phyloP scores from a whole-genome alignment of 2,329 filamentous ascomycete species.

The Fusarium nisikadoi region DNA sequence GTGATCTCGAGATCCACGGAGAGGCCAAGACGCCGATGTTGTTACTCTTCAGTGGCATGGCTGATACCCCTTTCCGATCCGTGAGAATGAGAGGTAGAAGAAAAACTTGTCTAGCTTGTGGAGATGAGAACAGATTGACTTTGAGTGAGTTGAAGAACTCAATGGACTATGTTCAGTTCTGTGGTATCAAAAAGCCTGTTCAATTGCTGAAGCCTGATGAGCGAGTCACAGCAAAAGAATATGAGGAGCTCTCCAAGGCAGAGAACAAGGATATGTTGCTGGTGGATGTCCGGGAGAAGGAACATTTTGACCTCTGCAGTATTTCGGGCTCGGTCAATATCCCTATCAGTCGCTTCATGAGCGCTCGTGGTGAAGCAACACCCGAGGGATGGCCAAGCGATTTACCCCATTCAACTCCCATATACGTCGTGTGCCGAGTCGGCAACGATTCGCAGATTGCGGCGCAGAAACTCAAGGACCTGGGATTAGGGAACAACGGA shows the following conservation, averaged over 20 bases:
- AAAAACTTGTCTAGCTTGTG: conserved; percentile 81
- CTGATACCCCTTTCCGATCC: conserved; percentile 70
- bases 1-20: conserved; percentile 36
- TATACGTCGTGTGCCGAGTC: conserved; percentile 78
- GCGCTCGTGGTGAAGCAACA: conserved; percentile 51
- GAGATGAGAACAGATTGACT: conserved; percentile 67
- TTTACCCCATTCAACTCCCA: conserved; percentile 58
- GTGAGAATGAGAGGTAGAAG: conserved; percentile 78
- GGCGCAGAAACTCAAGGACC: conserved; percentile 71
- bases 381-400: conserved; percentile 54
- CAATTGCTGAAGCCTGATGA: conserved; percentile 70
- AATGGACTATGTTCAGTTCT: conserved; percentile 88
- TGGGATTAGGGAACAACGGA: conserved; percentile 63
- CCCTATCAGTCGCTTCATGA: conserved; percentile 67
- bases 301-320: conserved; percentile 84
- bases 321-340: conserved; percentile 81
- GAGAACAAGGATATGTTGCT: conserved; percentile 62
- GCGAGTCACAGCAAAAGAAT: conserved; percentile 73
- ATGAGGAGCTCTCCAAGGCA: conserved; percentile 52
- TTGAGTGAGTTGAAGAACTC: conserved; percentile 69
- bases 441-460: conserved; percentile 84
- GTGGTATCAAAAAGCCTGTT: conserved; percentile 70
- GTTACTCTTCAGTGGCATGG: conserved; percentile 61
- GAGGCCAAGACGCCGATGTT: conserved; percentile 47
- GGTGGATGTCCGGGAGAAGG: conserved; percentile 85